Percentiles rank a stretch among this genome's conserved stretches.
Conservation (phyloP, 78 protist genomes). For the Dictyostelium intermedium region DNA sequence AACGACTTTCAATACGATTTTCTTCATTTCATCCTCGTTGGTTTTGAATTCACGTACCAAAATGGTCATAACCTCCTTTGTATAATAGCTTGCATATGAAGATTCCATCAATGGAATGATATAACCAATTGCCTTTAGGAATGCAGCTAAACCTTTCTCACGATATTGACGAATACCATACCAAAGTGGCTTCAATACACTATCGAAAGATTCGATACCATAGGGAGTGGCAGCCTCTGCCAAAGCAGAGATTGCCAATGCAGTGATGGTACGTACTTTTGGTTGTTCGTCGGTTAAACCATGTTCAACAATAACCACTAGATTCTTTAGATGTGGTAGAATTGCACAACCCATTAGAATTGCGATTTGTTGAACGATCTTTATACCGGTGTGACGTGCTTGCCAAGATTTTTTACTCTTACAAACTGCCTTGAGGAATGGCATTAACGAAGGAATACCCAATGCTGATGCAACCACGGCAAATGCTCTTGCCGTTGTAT, state of each 20-base stretch:
- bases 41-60: constrained; percentile 95
- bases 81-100: constrained; percentile 92
- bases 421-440: constrained; percentile 98
- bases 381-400: constrained; percentile 98
- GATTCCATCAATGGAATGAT: constrained; percentile 99
- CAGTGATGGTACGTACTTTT: constrained; percentile 95
- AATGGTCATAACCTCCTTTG: constrained; percentile 91
- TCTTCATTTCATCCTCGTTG: constrained; percentile 99
- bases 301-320: constrained; percentile 94
- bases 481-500: constrained; percentile 99
- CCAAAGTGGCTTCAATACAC: constrained; percentile 97
- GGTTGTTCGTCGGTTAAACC: constrained; percentile 93
- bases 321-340: constrained; percentile 94
- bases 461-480: constrained; percentile 99
- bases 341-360: constrained; percentile 98
- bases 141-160: constrained; percentile 97
- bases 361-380: constrained; percentile 98
- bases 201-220: constrained; percentile 97
- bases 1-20: constrained; percentile 97
- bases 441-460: constrained; percentile 96
- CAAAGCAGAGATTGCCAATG: constrained; percentile 97
- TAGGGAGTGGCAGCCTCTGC: constrained; percentile 99
- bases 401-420: constrained; percentile 95
- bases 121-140: constrained; percentile 98
- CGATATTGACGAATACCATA: constrained; percentile 90